Conservation (phyloP, 345 rosid species). For the Aurinia saxatilis region DNA sequence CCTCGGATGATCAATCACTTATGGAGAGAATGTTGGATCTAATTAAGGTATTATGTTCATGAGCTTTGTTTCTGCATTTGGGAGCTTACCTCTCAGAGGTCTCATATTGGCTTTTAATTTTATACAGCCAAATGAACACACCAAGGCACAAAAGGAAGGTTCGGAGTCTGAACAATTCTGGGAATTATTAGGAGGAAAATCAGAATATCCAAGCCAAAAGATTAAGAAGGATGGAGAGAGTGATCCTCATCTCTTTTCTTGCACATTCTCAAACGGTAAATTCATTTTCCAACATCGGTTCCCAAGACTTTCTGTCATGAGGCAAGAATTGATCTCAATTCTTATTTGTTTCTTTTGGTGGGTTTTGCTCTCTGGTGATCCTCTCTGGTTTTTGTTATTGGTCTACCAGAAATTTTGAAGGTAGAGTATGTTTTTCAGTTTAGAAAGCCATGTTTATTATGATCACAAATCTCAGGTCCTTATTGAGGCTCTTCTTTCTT, state of each 20-base stretch:
- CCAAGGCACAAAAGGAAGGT: constrained; percentile 89
- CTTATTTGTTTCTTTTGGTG: background rate
- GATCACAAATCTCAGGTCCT: constrained; percentile 2
- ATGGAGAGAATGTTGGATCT: constrained; percentile 92
- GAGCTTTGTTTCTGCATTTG: background rate
- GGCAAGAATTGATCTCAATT: background rate
- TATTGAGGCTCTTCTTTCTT: background rate
- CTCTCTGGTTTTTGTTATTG: background rate
- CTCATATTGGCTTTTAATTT: background rate
- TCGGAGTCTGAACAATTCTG: constrained; percentile 89
- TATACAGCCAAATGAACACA: constrained; percentile 77
- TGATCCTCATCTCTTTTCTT: constrained; percentile 92
- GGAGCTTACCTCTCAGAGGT: constrained; percentile 1
- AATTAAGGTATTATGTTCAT: constrained; percentile 56
- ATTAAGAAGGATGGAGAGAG: constrained; percentile 64
- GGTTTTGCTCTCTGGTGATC: constrained; percentile 8
- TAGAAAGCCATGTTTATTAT: background rate
- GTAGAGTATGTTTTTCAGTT: constrained; percentile 20
- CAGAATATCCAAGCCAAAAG: constrained; percentile 75
- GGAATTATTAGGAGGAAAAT: constrained; percentile 82
- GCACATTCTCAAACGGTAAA: constrained; percentile 45
- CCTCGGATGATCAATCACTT: constrained; percentile 71
- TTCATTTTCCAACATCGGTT: background rate
- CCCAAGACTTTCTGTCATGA: background rate
- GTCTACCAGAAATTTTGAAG: constrained; percentile 68